Conservation (phyloP, 208 protist species). For the Phytomonas francai region DNA sequence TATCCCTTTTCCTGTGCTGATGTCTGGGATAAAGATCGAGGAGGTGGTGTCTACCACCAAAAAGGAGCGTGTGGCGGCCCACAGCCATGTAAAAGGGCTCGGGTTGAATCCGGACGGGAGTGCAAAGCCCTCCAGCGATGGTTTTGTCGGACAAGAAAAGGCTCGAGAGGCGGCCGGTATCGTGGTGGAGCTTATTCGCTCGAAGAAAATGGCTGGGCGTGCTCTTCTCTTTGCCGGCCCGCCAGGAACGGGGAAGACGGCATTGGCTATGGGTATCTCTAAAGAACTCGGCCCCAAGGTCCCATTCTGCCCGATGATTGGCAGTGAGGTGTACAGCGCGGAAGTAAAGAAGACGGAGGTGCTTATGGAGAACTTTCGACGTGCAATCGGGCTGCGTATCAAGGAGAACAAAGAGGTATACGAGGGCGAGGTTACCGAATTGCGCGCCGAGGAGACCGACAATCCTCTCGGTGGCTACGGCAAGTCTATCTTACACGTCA, state of each 20-base stretch:
- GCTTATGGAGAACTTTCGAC: constrained; percentile 99
- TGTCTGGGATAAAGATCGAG: constrained; percentile 92
- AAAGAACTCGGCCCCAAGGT: constrained; percentile 99
- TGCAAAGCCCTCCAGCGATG: constrained; percentile 67
- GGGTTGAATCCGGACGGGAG: constrained; percentile 93
- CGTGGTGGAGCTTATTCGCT: constrained; percentile 97
- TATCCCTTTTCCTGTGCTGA: constrained; percentile 19
- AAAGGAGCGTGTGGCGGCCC: constrained; percentile 94
- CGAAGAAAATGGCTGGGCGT: constrained; percentile 99
- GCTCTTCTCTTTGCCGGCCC: constrained; percentile 99
- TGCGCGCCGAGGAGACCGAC: constrained; percentile 98
- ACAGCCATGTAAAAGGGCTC: constrained; percentile 99
- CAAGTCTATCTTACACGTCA: constrained; percentile 97
- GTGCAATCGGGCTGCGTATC: constrained; percentile 99
- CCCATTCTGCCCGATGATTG: constrained; percentile 99
- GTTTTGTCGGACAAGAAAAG: constrained; percentile 97
- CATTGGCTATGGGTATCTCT: constrained; percentile 96
- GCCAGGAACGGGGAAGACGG: constrained; percentile 97
- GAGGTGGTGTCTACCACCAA: constrained; percentile 96
- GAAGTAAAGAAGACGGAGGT: constrained; percentile 99
- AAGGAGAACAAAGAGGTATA: constrained; percentile 99
- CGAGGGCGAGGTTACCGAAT: constrained; percentile 98
- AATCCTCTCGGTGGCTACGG: constrained; percentile 97
- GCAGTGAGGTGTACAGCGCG: constrained; percentile 99
- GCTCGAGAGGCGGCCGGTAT: constrained; percentile 98